Evolutionary conservation across 495 filamentous ascomycete species (phyloP).

Genomic region (Penicillium pancosmium): DNA sequence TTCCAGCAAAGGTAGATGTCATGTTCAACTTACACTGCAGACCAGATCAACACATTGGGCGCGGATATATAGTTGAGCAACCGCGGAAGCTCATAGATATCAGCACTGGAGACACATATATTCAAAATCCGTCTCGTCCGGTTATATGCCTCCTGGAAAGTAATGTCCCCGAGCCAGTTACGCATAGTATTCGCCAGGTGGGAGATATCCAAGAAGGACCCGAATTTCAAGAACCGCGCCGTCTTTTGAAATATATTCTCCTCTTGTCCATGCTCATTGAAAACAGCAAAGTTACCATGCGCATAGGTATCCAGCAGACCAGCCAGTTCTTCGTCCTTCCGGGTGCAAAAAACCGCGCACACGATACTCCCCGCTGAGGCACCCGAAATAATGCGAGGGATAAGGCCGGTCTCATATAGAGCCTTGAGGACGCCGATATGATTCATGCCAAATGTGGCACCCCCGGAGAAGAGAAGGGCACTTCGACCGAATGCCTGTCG

Average conservation of each 20-base stretch:
- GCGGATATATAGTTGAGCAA: conserved; percentile 92
- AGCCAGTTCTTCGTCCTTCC: conserved; percentile 83
- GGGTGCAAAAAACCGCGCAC: conserved; percentile 79
- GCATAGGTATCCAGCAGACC: conserved; percentile 71
- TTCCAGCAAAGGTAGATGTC: not conserved
- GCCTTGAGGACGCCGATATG: conserved; percentile 94
- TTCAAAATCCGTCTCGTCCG: conserved; percentile 87
- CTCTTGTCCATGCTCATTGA: conserved; percentile 70
- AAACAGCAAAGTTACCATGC: conserved; percentile 82
- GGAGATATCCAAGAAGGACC: conserved; percentile 79
- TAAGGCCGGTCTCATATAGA: conserved; percentile 70
- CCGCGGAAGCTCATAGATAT: conserved; percentile 82
- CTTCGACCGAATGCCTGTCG: conserved; percentile 88
- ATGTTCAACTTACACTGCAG: conserved; percentile 69
- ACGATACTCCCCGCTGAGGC: conserved; percentile 96
- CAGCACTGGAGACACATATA: conserved; percentile 86
- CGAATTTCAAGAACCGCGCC: conserved; percentile 76
- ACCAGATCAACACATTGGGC: conserved; percentile 95
- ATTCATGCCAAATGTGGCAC: conserved; percentile 93
- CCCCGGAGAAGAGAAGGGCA: conserved; percentile 84
- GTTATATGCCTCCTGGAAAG: conserved; percentile 95
- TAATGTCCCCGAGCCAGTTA: conserved; percentile 78
- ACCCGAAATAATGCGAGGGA: conserved; percentile 91
- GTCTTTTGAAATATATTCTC: conserved; percentile 69
- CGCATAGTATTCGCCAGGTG: conserved; percentile 82